phyloP scores from a whole-genome alignment of 495 filamentous ascomycete species.

The Tetracladium setigerum region DNA sequence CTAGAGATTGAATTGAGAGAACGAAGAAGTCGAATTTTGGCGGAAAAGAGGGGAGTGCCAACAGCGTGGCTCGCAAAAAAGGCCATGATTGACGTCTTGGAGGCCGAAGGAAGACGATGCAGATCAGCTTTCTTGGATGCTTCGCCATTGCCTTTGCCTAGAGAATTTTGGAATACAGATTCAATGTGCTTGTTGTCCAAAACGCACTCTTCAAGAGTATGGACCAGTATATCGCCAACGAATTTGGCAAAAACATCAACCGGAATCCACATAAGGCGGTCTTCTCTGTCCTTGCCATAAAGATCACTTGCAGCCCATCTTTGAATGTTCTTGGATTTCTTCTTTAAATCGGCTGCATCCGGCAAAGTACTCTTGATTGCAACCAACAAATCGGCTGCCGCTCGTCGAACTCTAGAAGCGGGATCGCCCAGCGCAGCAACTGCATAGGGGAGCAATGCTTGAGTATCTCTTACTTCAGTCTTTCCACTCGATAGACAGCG shows the following conservation, averaged over 20 bases:
- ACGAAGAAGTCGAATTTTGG: constrained; percentile 63
- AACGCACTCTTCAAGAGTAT: constrained; percentile 73
- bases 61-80: constrained; percentile 70
- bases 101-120: constrained; percentile 50
- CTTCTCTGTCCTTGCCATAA: constrained; percentile 47
- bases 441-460: constrained; percentile 71
- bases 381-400: constrained; percentile 57
- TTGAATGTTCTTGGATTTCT: constrained; percentile 20
- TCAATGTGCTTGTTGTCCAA: constrained; percentile 61
- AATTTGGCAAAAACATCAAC: constrained; percentile 48
- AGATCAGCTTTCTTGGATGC: constrained; percentile 35
- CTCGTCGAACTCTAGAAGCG: constrained; percentile 62
- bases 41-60: constrained; percentile 53
- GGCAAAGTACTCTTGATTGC: constrained; percentile 31
- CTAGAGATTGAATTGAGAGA: constrained; percentile 64
- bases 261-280: constrained; percentile 51
- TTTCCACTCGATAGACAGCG: constrained; percentile 41
- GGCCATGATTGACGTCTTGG: constrained; percentile 57
- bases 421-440: constrained; percentile 66
- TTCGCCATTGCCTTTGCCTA: constrained; percentile 28
- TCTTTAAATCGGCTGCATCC: constrained; percentile 14
- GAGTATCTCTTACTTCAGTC: constrained; percentile 53
- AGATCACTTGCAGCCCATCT: constrained; percentile 47
- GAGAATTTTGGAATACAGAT: constrained; percentile 50
- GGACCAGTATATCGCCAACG: constrained; percentile 54